Percentiles rank a stretch among this genome's conserved stretches.
These are phyloP conservation scores for Saccharum spontaneum DNA, from an alignment of 176 grass and related monocot genomes.

Conservation along the genomic window DNA sequence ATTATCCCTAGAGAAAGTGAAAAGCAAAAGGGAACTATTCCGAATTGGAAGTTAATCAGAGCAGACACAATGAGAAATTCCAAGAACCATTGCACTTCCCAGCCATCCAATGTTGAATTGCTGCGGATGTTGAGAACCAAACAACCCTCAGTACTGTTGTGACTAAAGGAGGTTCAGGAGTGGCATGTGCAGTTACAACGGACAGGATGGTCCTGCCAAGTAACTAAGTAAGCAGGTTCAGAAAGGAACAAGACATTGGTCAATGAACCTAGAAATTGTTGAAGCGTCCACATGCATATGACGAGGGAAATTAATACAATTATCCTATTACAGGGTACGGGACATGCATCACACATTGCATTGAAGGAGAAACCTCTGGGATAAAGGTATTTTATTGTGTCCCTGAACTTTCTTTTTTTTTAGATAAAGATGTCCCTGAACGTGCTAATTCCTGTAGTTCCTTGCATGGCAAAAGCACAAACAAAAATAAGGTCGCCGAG, in stretches of 20 bases:
- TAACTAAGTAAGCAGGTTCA: background rate
- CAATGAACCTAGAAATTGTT: background rate
- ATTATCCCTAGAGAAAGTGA: background rate
- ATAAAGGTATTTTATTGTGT: background rate
- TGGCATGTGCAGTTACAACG: background rate
- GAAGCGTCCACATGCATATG: background rate
- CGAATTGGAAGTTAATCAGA: background rate
- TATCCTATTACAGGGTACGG: background rate
- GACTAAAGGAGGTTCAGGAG: background rate
- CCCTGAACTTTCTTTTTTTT: background rate
- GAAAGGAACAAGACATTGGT: conserved; percentile 15
- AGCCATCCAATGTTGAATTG: background rate
- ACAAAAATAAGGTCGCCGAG: too few species aligned
- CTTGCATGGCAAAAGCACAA: background rate
- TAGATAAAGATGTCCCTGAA: background rate
- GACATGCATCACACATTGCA: background rate
- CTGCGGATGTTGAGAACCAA: background rate
- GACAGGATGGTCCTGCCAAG: conserved; percentile 10
- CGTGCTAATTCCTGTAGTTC: background rate
- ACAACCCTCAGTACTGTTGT: background rate
- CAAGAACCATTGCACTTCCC: background rate
- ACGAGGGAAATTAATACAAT: background rate
- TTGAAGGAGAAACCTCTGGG: background rate
- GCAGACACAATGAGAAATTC: background rate
- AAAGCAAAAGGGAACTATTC: background rate